Evolutionary conservation across 139 green algal genomes (phyloP).

Genomic region (Trebouxia sp.): DNA sequence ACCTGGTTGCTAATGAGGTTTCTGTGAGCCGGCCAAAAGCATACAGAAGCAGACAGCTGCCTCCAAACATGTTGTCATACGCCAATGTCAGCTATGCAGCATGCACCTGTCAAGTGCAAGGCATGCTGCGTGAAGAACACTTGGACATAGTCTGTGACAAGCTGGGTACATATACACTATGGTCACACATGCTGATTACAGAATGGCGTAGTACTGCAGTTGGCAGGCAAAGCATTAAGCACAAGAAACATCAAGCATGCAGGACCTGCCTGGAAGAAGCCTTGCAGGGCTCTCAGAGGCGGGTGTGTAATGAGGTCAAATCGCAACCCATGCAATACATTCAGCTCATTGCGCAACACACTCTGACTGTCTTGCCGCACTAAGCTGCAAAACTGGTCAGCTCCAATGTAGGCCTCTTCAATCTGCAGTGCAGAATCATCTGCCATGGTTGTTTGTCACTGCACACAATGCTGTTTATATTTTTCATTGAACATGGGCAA

Average conservation of each 20-base stretch:
- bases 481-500: no score
- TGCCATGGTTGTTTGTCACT: not conserved
- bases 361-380: conserved; percentile 56
- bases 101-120: not conserved
- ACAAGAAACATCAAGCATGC: not conserved
- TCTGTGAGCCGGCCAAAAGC: no score
- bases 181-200: no score
- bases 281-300: conserved; percentile 65
- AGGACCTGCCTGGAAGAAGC: conserved; percentile 56
- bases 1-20: no score
- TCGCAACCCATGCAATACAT: conserved; percentile 62
- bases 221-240: not conserved
- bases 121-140: no score
- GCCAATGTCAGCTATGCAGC: no score
- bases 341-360: conserved; percentile 44
- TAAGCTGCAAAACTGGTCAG: conserved; percentile 63
- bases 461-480: no score
- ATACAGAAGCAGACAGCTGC: no score
- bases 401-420: conserved; percentile 79
- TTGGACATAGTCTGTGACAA: no score
- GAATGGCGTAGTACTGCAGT: no score
- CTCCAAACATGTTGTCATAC: no score
- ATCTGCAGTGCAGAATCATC: conserved; percentile 50
- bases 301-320: conserved; percentile 84
- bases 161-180: no score